Evolutionary conservation across 2,329 filamentous ascomycete species (phyloP).

Genomic region (Thelonectria discophora): DNA sequence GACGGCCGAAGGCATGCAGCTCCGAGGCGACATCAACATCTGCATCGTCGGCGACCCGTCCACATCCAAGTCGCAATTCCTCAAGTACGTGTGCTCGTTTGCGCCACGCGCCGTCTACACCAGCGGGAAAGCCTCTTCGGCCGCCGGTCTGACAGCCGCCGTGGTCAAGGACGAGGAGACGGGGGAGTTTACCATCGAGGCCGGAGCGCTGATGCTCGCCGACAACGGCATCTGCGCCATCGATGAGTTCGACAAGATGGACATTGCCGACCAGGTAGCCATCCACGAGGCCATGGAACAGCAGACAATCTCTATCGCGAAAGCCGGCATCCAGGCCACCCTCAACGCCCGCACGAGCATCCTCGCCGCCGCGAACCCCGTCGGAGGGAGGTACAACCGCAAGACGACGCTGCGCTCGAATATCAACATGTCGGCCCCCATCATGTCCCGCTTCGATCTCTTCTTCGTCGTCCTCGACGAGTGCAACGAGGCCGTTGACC

Average conservation of each 20-base stretch:
- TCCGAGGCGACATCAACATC: conserved; percentile 98
- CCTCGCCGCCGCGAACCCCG: conserved; percentile 93
- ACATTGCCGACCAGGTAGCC: conserved; percentile 94
- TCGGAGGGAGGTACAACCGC: conserved; percentile 95
- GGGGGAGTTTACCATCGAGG: conserved; percentile 98
- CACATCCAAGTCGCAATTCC: conserved; percentile 96
- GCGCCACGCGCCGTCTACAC: conserved; percentile 98
- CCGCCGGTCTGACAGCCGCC: conserved; percentile 94
- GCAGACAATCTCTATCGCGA: conserved; percentile 98
- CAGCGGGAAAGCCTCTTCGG: conserved; percentile 95
- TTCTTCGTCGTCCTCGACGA: conserved; percentile 99
- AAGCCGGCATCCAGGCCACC: conserved; percentile 97
- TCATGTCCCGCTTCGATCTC: conserved; percentile 99
- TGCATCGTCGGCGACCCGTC: conserved; percentile 97
- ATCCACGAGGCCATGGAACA: conserved; percentile 99
- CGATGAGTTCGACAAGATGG: conserved; percentile 99
- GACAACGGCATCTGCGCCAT: conserved; percentile 98
- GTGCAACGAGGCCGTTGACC: conserved; percentile 90
- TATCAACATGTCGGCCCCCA: conserved; percentile 98
- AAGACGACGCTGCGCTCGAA: conserved; percentile 93
- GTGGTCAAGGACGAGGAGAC: conserved; percentile 99
- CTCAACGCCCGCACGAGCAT: conserved; percentile 96
- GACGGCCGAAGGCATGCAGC: conserved; percentile 92
- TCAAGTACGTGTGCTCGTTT: conserved; percentile 97
- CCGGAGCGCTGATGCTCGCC: conserved; percentile 95